Evolutionary conservation across 2,329 filamentous ascomycete genomes (phyloP).

Genomic region (Ramularia collo-cygni): DNA sequence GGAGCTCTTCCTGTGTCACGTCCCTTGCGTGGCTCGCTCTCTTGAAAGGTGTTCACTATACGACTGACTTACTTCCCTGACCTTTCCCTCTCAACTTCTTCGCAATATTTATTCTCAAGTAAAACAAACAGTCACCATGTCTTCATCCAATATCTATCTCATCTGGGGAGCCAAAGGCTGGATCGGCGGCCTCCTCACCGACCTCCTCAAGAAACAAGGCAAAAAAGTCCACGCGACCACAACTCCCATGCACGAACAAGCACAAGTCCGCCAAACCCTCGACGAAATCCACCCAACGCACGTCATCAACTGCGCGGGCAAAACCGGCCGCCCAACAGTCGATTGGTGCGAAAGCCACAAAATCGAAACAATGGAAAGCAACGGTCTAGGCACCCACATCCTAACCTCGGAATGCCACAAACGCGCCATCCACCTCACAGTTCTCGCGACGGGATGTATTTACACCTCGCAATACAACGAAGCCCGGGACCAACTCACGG

Average conservation of each 20-base stretch:
- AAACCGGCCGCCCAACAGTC: constrained; percentile 61
- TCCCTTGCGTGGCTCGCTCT: no score
- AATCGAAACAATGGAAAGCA: constrained; percentile 60
- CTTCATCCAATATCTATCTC: constrained; percentile 43
- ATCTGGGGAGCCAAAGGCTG: constrained; percentile 60
- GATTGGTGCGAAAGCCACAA: constrained; percentile 67
- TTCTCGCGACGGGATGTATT: constrained; percentile 59
- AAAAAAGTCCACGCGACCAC: constrained; percentile 56
- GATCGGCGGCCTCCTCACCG: constrained; percentile 56
- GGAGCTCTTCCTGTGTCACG: no score
- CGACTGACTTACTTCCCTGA: neutral
- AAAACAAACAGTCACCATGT: constrained; percentile 8
- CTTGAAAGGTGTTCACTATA: no score
- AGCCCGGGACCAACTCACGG: constrained; percentile 53
- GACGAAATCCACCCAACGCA: constrained; percentile 57
- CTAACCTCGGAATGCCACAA: constrained; percentile 55
- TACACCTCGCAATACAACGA: constrained; percentile 19
- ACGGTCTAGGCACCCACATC: constrained; percentile 59
- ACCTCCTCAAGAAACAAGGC: constrained; percentile 51
- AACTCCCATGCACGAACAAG: constrained; percentile 58
- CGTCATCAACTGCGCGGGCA: constrained; percentile 60
- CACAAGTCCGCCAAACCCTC: constrained; percentile 51
- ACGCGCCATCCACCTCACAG: constrained; percentile 55
- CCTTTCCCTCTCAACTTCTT: neutral
- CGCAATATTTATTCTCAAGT: neutral